Evolutionary conservation across 495 filamentous ascomycete species (phyloP).

Genomic region (Amniculicola lignicola): DNA sequence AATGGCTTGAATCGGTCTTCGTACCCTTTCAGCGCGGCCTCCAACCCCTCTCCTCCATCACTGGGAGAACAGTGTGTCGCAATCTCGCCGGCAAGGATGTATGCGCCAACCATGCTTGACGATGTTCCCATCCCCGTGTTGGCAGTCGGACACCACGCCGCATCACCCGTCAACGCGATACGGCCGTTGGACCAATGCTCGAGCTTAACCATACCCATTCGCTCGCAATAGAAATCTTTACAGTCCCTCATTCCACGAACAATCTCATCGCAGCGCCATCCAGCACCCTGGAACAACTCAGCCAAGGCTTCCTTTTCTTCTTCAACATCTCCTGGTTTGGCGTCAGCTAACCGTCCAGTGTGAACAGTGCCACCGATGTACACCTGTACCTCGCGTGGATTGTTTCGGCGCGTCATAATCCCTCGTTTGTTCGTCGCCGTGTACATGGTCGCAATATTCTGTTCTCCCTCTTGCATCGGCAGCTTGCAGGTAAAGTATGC

Average conservation of each 20-base stretch:
- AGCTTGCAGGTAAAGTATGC: constrained; percentile 35
- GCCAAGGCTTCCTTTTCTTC: constrained; percentile 33
- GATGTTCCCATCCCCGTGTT: constrained; percentile 38
- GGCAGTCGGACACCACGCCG: constrained; percentile 31
- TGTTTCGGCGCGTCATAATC: constrained; percentile 45
- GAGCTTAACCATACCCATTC: constrained; percentile 31
- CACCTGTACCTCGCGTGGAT: constrained; percentile 40
- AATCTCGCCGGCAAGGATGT: constrained; percentile 39
- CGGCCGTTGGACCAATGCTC: constrained; percentile 29
- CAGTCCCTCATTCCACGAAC: constrained; percentile 40
- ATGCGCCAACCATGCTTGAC: constrained; percentile 33
- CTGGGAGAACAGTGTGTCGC: too few relatives aligned
- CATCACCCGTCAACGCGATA: constrained; percentile 38
- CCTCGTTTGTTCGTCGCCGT: constrained; percentile 37
- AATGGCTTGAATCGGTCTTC: constrained; percentile 1
- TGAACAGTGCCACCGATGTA: constrained; percentile 36
- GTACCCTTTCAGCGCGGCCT: constrained; percentile 9
- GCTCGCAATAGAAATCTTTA: constrained; percentile 50
- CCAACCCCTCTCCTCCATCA: constrained; percentile 3
- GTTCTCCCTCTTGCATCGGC: constrained; percentile 37
- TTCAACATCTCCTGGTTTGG: constrained; percentile 21
- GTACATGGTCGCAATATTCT: constrained; percentile 40
- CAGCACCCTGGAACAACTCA: constrained; percentile 46
- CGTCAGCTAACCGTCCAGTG: constrained; percentile 34
- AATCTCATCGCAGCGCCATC: constrained; percentile 47